Conservation (phyloP, 495 filamentous ascomycete genomes). For the Neurospora sp. region DNA sequence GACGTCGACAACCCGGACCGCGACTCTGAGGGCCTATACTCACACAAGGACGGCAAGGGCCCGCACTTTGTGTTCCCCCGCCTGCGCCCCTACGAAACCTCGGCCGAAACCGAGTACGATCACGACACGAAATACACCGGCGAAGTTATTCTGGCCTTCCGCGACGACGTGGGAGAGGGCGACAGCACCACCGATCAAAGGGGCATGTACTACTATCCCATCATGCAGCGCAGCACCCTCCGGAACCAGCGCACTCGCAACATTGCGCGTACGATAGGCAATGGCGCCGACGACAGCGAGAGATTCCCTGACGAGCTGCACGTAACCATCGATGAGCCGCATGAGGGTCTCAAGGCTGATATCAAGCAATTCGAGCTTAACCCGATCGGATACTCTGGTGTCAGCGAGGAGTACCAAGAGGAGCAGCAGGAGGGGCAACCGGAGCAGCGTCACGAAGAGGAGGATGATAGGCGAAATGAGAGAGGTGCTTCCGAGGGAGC, state of each 20-base stretch:
- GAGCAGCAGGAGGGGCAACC: neutral
- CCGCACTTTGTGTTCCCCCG: constrained; percentile 63
- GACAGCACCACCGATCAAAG: constrained; percentile 35
- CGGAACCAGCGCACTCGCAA: constrained; percentile 46
- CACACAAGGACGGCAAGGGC: constrained; percentile 34
- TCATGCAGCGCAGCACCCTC: constrained; percentile 55
- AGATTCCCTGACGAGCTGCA: constrained; percentile 34
- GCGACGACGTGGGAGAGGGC: constrained; percentile 30
- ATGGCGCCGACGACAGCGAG: constrained; percentile 30
- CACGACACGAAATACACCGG: constrained; percentile 54
- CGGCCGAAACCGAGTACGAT: constrained; percentile 51
- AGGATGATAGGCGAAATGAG: neutral
- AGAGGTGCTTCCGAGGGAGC: neutral
- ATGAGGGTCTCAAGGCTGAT: constrained; percentile 26
- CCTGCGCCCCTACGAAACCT: constrained; percentile 76
- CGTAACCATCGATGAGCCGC: constrained; percentile 32
- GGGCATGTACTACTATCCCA: constrained; percentile 85
- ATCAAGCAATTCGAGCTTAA: constrained; percentile 30
- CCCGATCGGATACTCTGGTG: constrained; percentile 27
- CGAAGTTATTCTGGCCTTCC: constrained; percentile 41
- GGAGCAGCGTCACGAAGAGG: neutral
- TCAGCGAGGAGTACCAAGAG: constrained; percentile 16
- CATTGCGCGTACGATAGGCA: constrained; percentile 36
- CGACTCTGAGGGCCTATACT: constrained; percentile 59
- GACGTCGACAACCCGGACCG: constrained; percentile 57